These are phyloP conservation scores for Corynespora cassiicola DNA, from an alignment of 2,329 filamentous ascomycete species.

Conservation along the genomic window DNA sequence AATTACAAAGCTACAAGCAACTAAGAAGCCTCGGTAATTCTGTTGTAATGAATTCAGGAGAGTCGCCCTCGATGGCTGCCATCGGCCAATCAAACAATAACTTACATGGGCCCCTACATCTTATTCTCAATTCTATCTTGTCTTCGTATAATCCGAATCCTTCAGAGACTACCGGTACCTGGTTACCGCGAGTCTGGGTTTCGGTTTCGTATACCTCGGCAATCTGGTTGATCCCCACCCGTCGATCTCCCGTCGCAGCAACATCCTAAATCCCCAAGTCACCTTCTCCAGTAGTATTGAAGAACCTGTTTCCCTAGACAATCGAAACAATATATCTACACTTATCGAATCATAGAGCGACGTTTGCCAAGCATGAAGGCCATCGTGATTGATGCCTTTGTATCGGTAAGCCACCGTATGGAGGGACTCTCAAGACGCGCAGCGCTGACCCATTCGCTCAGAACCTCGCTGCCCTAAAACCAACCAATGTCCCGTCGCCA, in stretches of 20 bases:
- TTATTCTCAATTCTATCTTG: too few relatives aligned
- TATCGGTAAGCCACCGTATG: constrained; percentile 2
- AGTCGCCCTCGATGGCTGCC: too few relatives aligned
- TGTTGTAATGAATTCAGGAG: too few relatives aligned
- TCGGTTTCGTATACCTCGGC: too few relatives aligned
- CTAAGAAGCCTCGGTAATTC: constrained; percentile 9
- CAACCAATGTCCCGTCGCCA: constrained; percentile 35
- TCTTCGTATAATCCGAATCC: too few relatives aligned
- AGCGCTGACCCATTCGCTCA: constrained; percentile 8
- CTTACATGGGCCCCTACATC: too few relatives aligned
- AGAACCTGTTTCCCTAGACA: neutral
- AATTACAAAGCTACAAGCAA: too few relatives aligned
- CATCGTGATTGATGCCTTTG: constrained; percentile 17
- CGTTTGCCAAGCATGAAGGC: constrained; percentile 26
- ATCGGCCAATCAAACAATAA: too few relatives aligned
- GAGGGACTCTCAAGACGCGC: neutral
- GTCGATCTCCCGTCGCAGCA: constrained; percentile 9
- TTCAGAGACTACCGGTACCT: too few relatives aligned
- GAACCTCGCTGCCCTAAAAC: constrained; percentile 37
- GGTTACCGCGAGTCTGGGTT: too few relatives aligned
- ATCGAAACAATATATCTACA: neutral
- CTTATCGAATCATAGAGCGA: neutral
- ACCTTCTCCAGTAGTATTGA: neutral
- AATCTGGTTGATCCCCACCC: constrained; percentile 1
- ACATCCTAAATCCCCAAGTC: neutral